Evolutionary conservation across 208 protist species (phyloP).

Genomic region (Acanthamoeba rhysodes): DNA sequence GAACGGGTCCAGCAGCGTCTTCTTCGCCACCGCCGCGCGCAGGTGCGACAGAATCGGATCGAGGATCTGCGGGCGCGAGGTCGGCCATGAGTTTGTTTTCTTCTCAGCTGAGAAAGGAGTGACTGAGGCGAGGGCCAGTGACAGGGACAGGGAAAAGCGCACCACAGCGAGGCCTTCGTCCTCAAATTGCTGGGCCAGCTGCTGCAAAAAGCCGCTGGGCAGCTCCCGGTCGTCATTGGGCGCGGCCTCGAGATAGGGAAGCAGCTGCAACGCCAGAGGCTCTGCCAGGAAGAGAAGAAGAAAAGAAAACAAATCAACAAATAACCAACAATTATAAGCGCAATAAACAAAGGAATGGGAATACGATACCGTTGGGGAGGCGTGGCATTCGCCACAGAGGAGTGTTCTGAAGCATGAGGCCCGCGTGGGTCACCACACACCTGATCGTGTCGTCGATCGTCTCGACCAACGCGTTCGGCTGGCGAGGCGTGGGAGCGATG

Average conservation of each 20-base stretch:
- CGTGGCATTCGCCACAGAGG: conserved; percentile 14
- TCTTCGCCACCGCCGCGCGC: background rate
- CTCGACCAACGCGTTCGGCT: background rate
- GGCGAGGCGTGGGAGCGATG: background rate
- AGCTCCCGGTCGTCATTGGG: conserved; percentile 48
- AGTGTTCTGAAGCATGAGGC: conserved; percentile 52
- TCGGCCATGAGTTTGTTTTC: background rate
- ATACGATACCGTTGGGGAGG: background rate
- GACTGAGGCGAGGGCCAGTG: background rate
- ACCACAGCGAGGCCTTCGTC: conserved; percentile 51
- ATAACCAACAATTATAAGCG: background rate
- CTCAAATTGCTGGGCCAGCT: conserved; percentile 63
- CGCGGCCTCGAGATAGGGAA: conserved; percentile 52
- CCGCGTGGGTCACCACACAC: conserved; percentile 22
- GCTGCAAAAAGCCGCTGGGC: conserved; percentile 27
- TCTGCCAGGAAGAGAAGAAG: background rate
- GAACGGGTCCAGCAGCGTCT: conserved; percentile 60
- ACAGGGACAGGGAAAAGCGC: background rate
- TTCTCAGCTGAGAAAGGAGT: background rate
- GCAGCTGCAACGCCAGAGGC: conserved; percentile 21
- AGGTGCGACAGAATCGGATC: background rate
- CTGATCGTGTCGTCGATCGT: conserved; percentile 31
- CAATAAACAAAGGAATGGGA: background rate
- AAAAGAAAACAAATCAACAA: too few relatives aligned
- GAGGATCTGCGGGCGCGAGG: background rate